Percentiles rank a stretch among this genome's conserved stretches.
Conservation (phyloP, 192 early-diverging fungal species). For the Coemansia pectinata region DNA sequence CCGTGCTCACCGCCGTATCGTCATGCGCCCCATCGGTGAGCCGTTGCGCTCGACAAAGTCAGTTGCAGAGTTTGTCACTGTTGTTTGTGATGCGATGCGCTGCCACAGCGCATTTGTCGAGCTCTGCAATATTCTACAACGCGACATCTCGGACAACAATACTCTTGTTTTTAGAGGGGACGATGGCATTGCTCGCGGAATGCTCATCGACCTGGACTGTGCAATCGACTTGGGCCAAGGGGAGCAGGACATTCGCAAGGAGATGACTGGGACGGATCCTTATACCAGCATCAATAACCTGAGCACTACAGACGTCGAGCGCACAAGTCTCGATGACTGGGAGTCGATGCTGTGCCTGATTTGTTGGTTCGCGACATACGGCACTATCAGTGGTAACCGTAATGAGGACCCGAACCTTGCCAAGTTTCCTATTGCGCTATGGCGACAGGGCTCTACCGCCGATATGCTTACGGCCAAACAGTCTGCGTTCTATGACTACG, state of each 20-base stretch:
- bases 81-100: conserved; percentile 12
- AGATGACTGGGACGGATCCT: conserved; percentile 8
- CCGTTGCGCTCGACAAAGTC: background rate
- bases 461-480: no score
- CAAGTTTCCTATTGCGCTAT: background rate
- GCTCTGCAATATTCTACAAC: conserved; percentile 21
- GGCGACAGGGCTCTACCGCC: no score
- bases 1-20: background rate
- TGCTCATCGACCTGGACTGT: conserved; percentile 31
- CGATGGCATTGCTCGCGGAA: background rate
- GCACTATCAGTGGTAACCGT: background rate
- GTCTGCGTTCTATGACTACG: no score
- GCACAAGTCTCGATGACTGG: conserved; percentile 1
- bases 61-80: no score
- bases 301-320: background rate
- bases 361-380: background rate
- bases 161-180: conserved; percentile 9
- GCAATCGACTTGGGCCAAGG: background rate
- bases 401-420: background rate
- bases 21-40: conserved; percentile 12
- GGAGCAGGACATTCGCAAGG: background rate
- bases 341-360: conserved; percentile 1
- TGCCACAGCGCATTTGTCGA: conserved; percentile 12
- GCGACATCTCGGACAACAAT: conserved; percentile 27
- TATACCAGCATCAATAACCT: conserved; percentile 1